phyloP scores from a whole-genome alignment of 192 early-diverging fungal genomes.

The Coemansia asiatica region DNA sequence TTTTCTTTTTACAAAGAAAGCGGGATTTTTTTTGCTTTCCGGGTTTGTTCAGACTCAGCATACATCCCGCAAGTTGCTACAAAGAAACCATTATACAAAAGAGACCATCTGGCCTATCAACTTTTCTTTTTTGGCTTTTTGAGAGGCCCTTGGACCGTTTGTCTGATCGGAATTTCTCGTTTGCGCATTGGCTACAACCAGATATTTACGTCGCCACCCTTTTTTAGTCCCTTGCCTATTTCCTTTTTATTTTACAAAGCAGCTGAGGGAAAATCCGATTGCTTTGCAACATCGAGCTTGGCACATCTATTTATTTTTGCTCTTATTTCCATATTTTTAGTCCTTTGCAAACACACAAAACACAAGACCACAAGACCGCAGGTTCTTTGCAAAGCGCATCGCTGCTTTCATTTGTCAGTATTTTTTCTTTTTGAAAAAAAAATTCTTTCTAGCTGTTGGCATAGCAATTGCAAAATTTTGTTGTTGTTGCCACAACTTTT shows the following conservation, averaged over 20 bases:
- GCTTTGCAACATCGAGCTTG: not conserved
- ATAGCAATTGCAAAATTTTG: not conserved
- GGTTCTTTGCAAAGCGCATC: not conserved
- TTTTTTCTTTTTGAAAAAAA: not conserved
- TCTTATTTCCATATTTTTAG: constrained; percentile 1
- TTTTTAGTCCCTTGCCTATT: constrained; percentile 1
- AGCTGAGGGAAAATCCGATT: not conserved
- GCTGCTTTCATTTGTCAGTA: not conserved
- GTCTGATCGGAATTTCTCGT: not conserved
- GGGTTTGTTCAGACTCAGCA: constrained; percentile 2
- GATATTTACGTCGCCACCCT: not conserved
- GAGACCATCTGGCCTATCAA: not conserved
- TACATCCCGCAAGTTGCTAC: not conserved
- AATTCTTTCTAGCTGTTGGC: not conserved
- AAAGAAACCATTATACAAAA: constrained; percentile 13
- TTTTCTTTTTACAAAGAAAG: not conserved
- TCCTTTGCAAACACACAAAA: not conserved
- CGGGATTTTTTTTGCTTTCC: not conserved
- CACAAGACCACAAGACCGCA: not conserved
- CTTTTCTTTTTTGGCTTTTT: constrained; percentile 6
- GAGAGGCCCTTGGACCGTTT: constrained; percentile 1
- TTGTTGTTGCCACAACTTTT: not conserved
- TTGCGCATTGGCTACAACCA: constrained; percentile 8
- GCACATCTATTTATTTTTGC: constrained; percentile 1
- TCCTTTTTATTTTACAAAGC: not conserved